phyloP scores from a whole-genome alignment of 2,329 filamentous ascomycete species.

The Arthroderma sp. region DNA sequence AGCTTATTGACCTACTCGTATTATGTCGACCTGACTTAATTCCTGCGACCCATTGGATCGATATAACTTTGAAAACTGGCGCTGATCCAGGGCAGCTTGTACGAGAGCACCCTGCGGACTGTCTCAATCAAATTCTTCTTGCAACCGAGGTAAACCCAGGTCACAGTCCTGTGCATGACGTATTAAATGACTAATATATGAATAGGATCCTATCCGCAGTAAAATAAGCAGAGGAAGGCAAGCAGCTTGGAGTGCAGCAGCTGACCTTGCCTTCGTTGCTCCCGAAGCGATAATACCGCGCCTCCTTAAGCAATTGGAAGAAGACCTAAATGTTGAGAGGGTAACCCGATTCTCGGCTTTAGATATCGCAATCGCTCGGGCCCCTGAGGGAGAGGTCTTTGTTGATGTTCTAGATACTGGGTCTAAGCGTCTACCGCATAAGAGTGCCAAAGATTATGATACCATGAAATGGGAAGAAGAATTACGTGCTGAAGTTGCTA shows the following conservation, averaged over 20 bases:
- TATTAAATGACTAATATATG: neutral
- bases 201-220: slow-evolving; percentile 23
- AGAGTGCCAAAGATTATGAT: slow-evolving; percentile 90
- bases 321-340: slow-evolving; percentile 59
- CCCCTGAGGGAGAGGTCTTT: slow-evolving; percentile 75
- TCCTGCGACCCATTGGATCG: slow-evolving; percentile 74
- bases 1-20: slow-evolving; percentile 65
- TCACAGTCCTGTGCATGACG: slow-evolving; percentile 14
- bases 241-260: slow-evolving; percentile 72
- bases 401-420: slow-evolving; percentile 86
- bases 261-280: slow-evolving; percentile 86
- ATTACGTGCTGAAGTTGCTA: slow-evolving; percentile 69
- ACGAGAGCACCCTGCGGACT: slow-evolving; percentile 45
- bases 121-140: slow-evolving; percentile 54
- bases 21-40: slow-evolving; percentile 67
- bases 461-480: slow-evolving; percentile 97
- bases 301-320: slow-evolving; percentile 58
- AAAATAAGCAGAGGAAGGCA: slow-evolving; percentile 33
- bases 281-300: slow-evolving; percentile 66
- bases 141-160: slow-evolving; percentile 41
- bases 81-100: slow-evolving; percentile 74
- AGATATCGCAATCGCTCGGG: slow-evolving; percentile 86
- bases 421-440: slow-evolving; percentile 57
- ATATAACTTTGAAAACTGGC: slow-evolving; percentile 64
- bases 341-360: slow-evolving; percentile 64